These are phyloP conservation scores for Botrytis deweyae DNA, from an alignment of 2,329 filamentous ascomycete genomes.

Conservation along the genomic window DNA sequence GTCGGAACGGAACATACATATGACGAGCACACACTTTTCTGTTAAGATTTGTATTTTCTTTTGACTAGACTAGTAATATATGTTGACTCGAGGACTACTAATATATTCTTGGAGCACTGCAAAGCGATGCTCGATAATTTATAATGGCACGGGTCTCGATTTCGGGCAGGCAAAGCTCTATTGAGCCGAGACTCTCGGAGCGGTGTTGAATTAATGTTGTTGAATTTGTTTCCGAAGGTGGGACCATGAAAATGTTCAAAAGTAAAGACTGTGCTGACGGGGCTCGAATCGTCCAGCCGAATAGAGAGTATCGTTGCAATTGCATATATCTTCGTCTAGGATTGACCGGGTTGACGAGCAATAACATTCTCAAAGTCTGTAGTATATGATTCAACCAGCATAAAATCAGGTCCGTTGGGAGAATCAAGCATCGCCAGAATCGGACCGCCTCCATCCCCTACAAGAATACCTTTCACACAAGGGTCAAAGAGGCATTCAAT, in stretches of 20 bases:
- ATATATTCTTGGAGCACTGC: neutral
- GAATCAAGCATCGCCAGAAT: conserved; percentile 24
- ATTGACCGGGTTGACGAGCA: neutral
- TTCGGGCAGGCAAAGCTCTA: neutral
- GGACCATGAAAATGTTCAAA: neutral
- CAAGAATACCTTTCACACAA: conserved; percentile 31
- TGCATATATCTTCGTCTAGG: neutral
- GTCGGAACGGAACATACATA: neutral
- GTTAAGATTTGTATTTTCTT: neutral
- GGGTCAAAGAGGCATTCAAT: conserved; percentile 35
- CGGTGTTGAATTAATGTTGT: neutral
- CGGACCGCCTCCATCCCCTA: conserved; percentile 27
- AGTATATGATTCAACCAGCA: neutral
- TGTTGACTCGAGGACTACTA: neutral
- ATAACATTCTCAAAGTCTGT: neutral
- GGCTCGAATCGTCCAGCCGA: neutral
- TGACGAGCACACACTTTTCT: neutral
- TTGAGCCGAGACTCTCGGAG: neutral
- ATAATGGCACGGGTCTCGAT: neutral
- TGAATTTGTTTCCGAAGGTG: neutral
- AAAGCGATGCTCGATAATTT: neutral
- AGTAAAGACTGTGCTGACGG: neutral
- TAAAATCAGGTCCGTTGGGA: neutral
- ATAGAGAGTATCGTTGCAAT: neutral
- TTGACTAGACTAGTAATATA: neutral